Percentiles rank a stretch among this genome's conserved stretches.
phyloP scores from a whole-genome alignment of 2,329 filamentous ascomycete species.

The Fusarium algeriense region DNA sequence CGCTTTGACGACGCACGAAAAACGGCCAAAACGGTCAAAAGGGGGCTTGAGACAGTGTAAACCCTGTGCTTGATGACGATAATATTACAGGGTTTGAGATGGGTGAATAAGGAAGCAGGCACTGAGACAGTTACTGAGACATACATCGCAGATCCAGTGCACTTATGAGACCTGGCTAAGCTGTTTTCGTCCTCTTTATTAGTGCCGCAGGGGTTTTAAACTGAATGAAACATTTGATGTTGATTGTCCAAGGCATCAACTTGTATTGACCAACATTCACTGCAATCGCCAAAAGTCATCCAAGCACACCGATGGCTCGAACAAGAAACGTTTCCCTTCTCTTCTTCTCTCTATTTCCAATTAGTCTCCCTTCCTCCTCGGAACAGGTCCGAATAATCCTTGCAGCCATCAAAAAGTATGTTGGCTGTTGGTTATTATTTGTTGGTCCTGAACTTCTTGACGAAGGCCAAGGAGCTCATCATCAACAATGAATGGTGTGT shows the following conservation, averaged over 20 bases:
- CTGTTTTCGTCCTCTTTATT: not conserved
- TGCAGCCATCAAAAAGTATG: slow-evolving; percentile 15
- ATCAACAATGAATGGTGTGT: not conserved
- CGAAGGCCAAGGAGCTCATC: not conserved
- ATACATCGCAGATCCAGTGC: slow-evolving; percentile 32
- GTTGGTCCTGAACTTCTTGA: slow-evolving; percentile 16
- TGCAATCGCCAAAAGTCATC: not conserved
- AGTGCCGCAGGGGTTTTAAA: not conserved
- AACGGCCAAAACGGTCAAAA: slow-evolving; percentile 1
- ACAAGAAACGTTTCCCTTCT: not conserved
- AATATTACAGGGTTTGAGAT: slow-evolving; percentile 1
- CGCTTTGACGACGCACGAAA: slow-evolving; percentile 11
- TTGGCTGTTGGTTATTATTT: slow-evolving; percentile 21
- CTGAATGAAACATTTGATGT: not conserved
- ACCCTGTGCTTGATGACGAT: slow-evolving; percentile 16
- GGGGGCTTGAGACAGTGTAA: slow-evolving; percentile 12
- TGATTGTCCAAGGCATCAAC: not conserved
- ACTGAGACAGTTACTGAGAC: slow-evolving; percentile 13
- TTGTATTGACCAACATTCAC: not conserved
- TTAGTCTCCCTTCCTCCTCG: slow-evolving; percentile 20
- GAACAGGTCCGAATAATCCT: slow-evolving; percentile 32
- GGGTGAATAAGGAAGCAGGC: not conserved
- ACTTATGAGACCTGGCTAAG: slow-evolving; percentile 8
- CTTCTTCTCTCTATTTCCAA: slow-evolving; percentile 18
- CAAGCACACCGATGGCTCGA: slow-evolving; percentile 9